phyloP scores from a whole-genome alignment of 108 stramenopile genomes.

The Seminavis robusta region DNA sequence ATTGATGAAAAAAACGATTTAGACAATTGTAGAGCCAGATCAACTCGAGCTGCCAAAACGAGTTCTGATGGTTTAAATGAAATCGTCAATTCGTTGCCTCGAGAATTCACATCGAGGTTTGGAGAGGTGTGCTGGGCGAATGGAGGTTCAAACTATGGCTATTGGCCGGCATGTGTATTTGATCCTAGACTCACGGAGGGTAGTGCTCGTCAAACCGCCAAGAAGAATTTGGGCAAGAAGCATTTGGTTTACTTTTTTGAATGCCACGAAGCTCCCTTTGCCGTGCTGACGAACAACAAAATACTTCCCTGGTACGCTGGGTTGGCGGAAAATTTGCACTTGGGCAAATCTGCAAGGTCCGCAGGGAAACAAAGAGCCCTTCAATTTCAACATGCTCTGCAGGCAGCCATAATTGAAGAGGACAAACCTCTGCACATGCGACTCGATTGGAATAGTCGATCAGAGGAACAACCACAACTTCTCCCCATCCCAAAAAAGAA shows the following conservation, averaged over 20 bases:
- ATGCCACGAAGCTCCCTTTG: conserved; percentile 79
- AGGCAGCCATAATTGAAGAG: conserved; percentile 63
- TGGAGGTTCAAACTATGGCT: conserved; percentile 58
- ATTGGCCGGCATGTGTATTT: conserved; percentile 58
- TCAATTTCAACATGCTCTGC: conserved; percentile 62
- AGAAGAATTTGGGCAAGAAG: conserved; percentile 75
- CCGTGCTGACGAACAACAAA: conserved; percentile 54
- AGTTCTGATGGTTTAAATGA: background rate
- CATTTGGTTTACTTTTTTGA: conserved; percentile 85
- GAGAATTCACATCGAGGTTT: conserved; percentile 51
- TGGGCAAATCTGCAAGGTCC: conserved; percentile 71
- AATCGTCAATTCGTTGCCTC: conserved; percentile 17
- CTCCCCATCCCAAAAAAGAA: background rate
- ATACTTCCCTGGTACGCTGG: conserved; percentile 66
- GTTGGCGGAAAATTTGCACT: conserved; percentile 65
- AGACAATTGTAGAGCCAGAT: no score
- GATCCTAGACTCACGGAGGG: conserved; percentile 78
- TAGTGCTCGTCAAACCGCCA: conserved; percentile 64
- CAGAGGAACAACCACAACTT: conserved; percentile 1
- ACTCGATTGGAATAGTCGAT: conserved; percentile 81
- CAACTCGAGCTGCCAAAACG: no score
- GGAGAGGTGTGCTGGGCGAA: conserved; percentile 76
- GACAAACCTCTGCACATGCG: conserved; percentile 69
- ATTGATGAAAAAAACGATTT: background rate
- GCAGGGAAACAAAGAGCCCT: conserved; percentile 42